phyloP scores from a whole-genome alignment of 306 rosid genomes.

The Cicer judaicum region DNA sequence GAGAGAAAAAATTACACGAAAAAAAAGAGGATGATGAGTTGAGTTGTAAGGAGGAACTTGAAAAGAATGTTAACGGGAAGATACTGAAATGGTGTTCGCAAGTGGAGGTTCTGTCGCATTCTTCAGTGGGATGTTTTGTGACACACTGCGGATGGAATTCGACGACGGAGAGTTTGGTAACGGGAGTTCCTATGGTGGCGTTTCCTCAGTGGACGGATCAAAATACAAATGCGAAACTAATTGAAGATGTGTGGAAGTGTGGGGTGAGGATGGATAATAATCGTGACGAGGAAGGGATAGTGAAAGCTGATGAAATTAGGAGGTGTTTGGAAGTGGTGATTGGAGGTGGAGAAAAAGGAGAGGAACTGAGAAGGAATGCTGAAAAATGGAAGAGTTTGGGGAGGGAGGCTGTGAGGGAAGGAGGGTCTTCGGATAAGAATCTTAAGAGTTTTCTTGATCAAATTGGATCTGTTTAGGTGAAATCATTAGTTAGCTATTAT shows the following conservation, averaged over 20 bases:
- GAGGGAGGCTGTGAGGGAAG: conserved; percentile 49
- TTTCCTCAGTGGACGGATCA: conserved; percentile 67
- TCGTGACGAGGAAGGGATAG: conserved; percentile 48
- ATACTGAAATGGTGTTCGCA: conserved; percentile 66
- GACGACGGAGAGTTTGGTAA: conserved; percentile 50
- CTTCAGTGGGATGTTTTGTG: conserved; percentile 58
- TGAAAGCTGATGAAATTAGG: conserved; percentile 45
- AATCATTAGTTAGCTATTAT: no score
- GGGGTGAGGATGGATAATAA: conserved; percentile 51
- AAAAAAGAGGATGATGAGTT: background rate
- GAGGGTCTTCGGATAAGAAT: conserved; percentile 51
- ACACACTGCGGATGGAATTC: conserved; percentile 75
- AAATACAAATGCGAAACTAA: conserved; percentile 57
- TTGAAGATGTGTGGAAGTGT: conserved; percentile 54
- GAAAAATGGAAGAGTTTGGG: conserved; percentile 55
- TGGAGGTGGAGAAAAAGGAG: conserved; percentile 49
- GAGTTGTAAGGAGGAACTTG: conserved; percentile 45
- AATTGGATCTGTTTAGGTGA: background rate
- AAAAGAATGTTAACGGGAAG: conserved; percentile 44
- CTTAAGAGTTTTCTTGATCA: conserved; percentile 32
- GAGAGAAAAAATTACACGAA: background rate
- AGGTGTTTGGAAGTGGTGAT: conserved; percentile 62
- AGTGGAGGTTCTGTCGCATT: conserved; percentile 57
- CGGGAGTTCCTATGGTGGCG: conserved; percentile 61
- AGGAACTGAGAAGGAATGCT: conserved; percentile 51